Percentiles rank a stretch among this genome's conserved stretches.
These are phyloP conservation scores for Coemansia sp. DNA, from an alignment of 371 early-diverging fungal species.

Conservation along the genomic window DNA sequence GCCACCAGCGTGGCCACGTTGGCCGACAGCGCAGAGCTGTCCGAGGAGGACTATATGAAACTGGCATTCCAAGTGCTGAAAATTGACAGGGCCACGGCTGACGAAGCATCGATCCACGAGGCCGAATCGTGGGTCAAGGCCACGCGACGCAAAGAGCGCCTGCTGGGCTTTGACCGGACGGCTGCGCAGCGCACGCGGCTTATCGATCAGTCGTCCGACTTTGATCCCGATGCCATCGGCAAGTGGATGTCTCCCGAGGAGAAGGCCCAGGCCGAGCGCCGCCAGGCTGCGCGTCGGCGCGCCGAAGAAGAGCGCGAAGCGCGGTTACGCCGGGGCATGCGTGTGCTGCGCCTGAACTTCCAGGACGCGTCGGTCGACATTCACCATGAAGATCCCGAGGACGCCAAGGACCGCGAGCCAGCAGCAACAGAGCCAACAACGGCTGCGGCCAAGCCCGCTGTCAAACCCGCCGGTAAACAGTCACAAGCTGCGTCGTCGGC, in stretches of 20 bases:
- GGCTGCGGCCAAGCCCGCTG: not conserved
- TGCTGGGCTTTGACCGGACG: slow-evolving; percentile 80
- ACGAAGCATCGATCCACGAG: slow-evolving; percentile 7
- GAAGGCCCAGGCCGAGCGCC: slow-evolving; percentile 19
- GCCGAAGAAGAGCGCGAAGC: slow-evolving; percentile 39
- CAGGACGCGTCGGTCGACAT: slow-evolving; percentile 17
- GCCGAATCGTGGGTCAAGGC: slow-evolving; percentile 57
- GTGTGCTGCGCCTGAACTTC: slow-evolving; percentile 44
- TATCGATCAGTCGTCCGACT: slow-evolving; percentile 75
- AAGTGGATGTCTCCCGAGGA: slow-evolving; percentile 81
- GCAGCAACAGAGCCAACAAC: not conserved
- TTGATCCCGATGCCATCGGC: slow-evolving; percentile 64
- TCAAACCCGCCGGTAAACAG: not conserved
- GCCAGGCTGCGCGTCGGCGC: not conserved
- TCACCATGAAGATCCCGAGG: not conserved
- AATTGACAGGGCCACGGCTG: slow-evolving; percentile 14
- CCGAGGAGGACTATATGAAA: slow-evolving; percentile 43
- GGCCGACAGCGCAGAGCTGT: slow-evolving; percentile 1
- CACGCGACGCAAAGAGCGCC: slow-evolving; percentile 67
- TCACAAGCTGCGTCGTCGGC: not conserved
- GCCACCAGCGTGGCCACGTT: not conserved
- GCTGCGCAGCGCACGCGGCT: slow-evolving; percentile 69
- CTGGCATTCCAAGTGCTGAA: slow-evolving; percentile 36
- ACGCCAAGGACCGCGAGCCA: too few relatives aligned
- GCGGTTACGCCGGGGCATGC: slow-evolving; percentile 39